A percentile compares a stretch with the other conserved stretches of the same genome.
Evolutionary conservation across 176 grass and related monocot species (phyloP).

Genomic region (Ananas comosus): DNA sequence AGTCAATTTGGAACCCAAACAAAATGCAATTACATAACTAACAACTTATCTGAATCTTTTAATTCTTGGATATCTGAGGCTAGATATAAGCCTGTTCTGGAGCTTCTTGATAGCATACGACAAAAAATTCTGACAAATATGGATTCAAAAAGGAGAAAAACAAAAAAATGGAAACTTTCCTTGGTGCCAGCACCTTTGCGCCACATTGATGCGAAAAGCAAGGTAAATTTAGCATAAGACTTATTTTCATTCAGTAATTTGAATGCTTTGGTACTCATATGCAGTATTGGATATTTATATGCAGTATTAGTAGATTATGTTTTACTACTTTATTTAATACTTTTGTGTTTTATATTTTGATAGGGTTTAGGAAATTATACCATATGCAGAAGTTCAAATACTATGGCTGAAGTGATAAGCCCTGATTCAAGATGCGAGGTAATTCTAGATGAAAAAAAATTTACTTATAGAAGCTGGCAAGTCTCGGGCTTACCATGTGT

Average conservation of each 20-base stretch:
- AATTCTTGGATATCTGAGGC: conserved; percentile 14
- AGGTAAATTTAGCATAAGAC: not conserved
- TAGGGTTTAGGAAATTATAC: conserved; percentile 5
- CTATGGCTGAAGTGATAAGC: not conserved
- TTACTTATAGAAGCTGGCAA: conserved; percentile 6
- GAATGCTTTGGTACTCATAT: too few species aligned
- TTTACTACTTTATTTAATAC: too few species aligned
- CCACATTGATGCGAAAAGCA: conserved; percentile 4
- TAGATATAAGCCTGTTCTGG: conserved; percentile 1
- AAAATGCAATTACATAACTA: conserved; percentile 19
- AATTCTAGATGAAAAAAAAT: conserved; percentile 16
- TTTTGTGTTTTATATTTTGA: not conserved
- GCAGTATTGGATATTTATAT: not conserved
- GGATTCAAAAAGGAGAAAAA: conserved; percentile 2
- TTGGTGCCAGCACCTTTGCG: not conserved
- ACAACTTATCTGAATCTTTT: conserved; percentile 7
- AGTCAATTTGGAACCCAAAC: conserved; percentile 4
- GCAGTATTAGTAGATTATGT: not conserved
- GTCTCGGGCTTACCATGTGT: conserved; percentile 11
- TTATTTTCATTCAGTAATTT: not conserved
- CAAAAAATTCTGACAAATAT: conserved; percentile 11
- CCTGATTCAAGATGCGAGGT: not conserved
- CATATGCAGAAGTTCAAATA: conserved; percentile 10
- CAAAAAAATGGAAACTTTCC: not conserved
- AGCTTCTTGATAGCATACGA: conserved; percentile 8